Base-by-base conservation (phyloP, 1,284 basidiomycete species). In the Apiotrichum porosum region DNA sequence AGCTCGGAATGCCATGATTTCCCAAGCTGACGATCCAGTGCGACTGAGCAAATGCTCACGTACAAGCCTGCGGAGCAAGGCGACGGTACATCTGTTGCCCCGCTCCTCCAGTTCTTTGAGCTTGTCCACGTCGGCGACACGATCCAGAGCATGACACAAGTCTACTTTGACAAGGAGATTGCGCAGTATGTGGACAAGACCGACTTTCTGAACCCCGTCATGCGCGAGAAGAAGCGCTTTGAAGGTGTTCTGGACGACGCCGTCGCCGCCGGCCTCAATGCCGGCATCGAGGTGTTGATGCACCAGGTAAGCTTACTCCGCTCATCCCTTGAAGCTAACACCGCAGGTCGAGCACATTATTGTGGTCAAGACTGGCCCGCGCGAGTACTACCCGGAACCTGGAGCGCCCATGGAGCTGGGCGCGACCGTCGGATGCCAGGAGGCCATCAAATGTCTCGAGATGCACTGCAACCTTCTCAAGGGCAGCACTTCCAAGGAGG, bases 121-220 rank as follows among this genome's bases (percentile, higher is more conserved):
- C 78, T 98, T 15, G 93, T 95, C 0, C 94, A 98, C 74, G 79
- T 97, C 15, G 95, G 91, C 0, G 94, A 98, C 69, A 98, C 90
- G 17, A 97, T 98, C 42, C 89, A 93, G 73, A 89, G 86, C 23
- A 95, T 98, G 84, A 83, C 95, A 2, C 90, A 97, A 60, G 94
- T 97, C 2, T 98, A 94, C 72, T 98, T 93, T 65, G 92, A 97
- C 65, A 93, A 93, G 66, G 93, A 95, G 64, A 76, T 97, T 66
- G 88, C 85, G 3, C 81, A 79, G 1, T 86, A 91, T 62, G 91
- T 95, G 35, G 90, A 94, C 69, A 82, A 82, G 58, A 90, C 84
- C 0, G 94, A 98, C 71, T 98, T 98, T 69, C 68, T 97, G 52
- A 97, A 97, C 65, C 79, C 80, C 1, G 92, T 94, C 6, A 88